phyloP scores from a whole-genome alignment of 163 green algal genomes.

The Prototheca wickerhamii region DNA sequence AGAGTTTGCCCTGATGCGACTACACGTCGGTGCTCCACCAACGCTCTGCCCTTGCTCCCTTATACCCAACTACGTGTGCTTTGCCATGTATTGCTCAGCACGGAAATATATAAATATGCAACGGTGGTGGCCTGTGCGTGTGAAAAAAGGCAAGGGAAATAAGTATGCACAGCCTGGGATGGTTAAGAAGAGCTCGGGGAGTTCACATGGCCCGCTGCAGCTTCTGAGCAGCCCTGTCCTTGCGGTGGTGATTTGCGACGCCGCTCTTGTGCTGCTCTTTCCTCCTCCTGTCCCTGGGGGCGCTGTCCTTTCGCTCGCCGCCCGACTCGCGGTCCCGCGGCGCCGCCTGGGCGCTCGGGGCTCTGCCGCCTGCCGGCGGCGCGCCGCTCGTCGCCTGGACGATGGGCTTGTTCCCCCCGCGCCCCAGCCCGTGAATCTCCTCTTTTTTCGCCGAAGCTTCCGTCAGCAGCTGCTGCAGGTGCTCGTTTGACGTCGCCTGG shows the following conservation, averaged over 20 bases:
- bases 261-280: conserved; percentile 64
- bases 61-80: too few relatives aligned
- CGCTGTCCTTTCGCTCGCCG: not conserved
- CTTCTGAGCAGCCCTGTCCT: conserved; percentile 44
- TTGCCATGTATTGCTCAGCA: not conserved
- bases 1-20: too few relatives aligned
- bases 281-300: conserved; percentile 1
- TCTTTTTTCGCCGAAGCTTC: conserved; percentile 12
- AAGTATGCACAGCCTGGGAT: too few relatives aligned
- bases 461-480: conserved; percentile 24
- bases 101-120: not conserved
- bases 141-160: too few relatives aligned
- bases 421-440: conserved; percentile 49
- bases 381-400: not conserved
- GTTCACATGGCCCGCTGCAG: conserved; percentile 17
- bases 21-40: too few relatives aligned
- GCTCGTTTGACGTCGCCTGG: conserved; percentile 31
- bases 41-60: too few relatives aligned
- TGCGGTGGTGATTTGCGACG: conserved; percentile 67
- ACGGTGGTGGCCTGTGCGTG: too few relatives aligned
- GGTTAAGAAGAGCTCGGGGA: too few relatives aligned
- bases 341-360: not conserved
- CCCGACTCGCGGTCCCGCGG: not conserved
- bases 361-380: not conserved
- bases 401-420: conserved; percentile 38